phyloP scores from a whole-genome alignment of 1,139 yeast genomes.

The Blastobotrys arbuscula region DNA sequence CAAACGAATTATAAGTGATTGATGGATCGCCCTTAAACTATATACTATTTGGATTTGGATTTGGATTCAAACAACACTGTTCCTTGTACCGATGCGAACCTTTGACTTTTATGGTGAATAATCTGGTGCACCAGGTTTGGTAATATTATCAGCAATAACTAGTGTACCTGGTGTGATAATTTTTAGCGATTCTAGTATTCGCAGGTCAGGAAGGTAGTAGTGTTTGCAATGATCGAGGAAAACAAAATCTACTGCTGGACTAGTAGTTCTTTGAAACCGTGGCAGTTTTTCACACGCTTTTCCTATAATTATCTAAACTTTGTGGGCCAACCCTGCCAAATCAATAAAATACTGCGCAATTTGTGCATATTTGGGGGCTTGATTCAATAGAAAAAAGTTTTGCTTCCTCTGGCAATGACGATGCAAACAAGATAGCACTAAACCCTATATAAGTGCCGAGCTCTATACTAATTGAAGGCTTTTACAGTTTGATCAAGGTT shows the following conservation, averaged over 20 bases:
- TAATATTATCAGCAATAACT: conserved; percentile 20
- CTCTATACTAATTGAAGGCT: conserved; percentile 8
- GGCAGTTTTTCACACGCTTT: conserved; percentile 17
- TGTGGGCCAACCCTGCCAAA: conserved; percentile 19
- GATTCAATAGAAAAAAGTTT: conserved; percentile 19
- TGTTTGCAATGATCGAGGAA: conserved; percentile 22
- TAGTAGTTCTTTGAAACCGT: conserved; percentile 10
- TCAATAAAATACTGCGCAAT: conserved; percentile 19
- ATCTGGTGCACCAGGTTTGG: neutral
- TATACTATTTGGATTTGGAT: too few species aligned
- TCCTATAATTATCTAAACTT: conserved; percentile 21
- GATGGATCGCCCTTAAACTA: neutral
- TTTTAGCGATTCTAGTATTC: conserved; percentile 14
- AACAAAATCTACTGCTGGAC: conserved; percentile 12
- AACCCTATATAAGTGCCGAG: conserved; percentile 17
- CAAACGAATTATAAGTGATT: neutral
- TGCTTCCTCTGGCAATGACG: conserved; percentile 19
- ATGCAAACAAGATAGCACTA: conserved; percentile 20
- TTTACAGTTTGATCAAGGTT: neutral
- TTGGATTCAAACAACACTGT: neutral
- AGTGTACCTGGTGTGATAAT: conserved; percentile 18
- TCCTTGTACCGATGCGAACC: neutral
- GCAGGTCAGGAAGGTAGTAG: conserved; percentile 15
- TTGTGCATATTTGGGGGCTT: conserved; percentile 18
- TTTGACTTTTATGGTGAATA: neutral